These are phyloP conservation scores for Fusarium tupiense DNA, from an alignment of 2,329 filamentous ascomycete species.

Conservation along the genomic window DNA sequence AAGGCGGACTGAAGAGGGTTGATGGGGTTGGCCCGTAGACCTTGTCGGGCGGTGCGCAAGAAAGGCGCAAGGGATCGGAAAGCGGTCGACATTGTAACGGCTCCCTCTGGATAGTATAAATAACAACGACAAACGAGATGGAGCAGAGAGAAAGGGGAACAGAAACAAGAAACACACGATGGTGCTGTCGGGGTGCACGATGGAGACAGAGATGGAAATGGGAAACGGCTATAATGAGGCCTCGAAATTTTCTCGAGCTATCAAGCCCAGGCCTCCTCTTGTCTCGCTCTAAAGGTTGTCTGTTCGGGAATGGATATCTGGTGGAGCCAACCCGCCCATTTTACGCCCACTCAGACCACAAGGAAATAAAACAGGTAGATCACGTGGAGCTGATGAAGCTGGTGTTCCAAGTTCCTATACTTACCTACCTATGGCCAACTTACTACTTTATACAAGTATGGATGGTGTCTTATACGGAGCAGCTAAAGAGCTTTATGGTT, in stretches of 20 bases:
- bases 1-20: constrained; percentile 81
- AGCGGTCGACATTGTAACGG: constrained; percentile 78
- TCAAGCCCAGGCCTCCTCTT: constrained; percentile 13
- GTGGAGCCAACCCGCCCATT: constrained; percentile 33
- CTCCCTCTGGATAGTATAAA: constrained; percentile 36
- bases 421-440: neutral
- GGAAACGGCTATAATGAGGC: constrained; percentile 37
- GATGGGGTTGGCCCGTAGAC: constrained; percentile 73
- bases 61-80: constrained; percentile 82
- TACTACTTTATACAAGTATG: neutral
- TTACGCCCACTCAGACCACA: constrained; percentile 33
- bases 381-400: constrained; percentile 36
- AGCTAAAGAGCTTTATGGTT: neutral
- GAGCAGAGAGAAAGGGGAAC: constrained; percentile 19
- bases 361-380: constrained; percentile 18
- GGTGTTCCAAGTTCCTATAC: neutral
- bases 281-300: constrained; percentile 26
- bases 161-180: constrained; percentile 33
- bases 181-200: constrained; percentile 27
- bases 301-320: constrained; percentile 8
- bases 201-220: constrained; percentile 19
- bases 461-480: neutral
- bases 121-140: constrained; percentile 41
- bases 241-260: constrained; percentile 52
- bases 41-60: constrained; percentile 81